These are phyloP conservation scores for Blastobotrys capitulatus DNA, from an alignment of 1,139 yeast species.

Conservation along the genomic window DNA sequence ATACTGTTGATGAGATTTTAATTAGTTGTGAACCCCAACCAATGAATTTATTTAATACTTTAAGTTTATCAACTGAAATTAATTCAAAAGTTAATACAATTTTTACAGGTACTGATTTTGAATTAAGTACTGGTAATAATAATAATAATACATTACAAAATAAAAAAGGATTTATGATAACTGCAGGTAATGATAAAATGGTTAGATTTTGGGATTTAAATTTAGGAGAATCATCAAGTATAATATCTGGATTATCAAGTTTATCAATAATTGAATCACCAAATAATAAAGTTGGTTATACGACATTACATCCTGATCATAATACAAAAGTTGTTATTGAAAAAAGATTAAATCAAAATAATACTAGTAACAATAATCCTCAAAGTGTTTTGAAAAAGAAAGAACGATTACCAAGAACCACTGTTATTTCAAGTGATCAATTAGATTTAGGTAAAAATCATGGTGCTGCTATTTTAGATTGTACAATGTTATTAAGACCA, in stretches of 20 bases:
- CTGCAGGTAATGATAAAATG: slow-evolving; percentile 39
- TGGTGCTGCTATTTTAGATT: slow-evolving; percentile 46
- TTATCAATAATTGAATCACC: slow-evolving; percentile 6
- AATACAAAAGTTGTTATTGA: slow-evolving; percentile 28
- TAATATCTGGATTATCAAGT: slow-evolving; percentile 32
- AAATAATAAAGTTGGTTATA: slow-evolving; percentile 28
- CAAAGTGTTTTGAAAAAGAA: slow-evolving; percentile 13
- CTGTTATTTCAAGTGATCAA: slow-evolving; percentile 36
- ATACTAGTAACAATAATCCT: slow-evolving; percentile 9
- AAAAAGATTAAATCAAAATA: slow-evolving; percentile 22
- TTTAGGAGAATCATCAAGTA: slow-evolving; percentile 37
- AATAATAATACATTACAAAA: neutral
- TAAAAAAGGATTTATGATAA: slow-evolving; percentile 27
- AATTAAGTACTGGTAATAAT: slow-evolving; percentile 14
- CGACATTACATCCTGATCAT: slow-evolving; percentile 34
- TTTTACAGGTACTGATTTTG: slow-evolving; percentile 28
- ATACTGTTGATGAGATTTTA: neutral
- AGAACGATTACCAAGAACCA: slow-evolving; percentile 28
- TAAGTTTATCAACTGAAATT: neutral
- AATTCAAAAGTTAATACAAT: slow-evolving; percentile 17
- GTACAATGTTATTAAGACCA: slow-evolving; percentile 46
- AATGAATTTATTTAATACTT: slow-evolving; percentile 8
- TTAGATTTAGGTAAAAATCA: slow-evolving; percentile 38
- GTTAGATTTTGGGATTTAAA: slow-evolving; percentile 47
- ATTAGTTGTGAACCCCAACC: neutral